Conservation (phyloP, 2,329 filamentous ascomycete species). For the Botrytis sinoallii region DNA sequence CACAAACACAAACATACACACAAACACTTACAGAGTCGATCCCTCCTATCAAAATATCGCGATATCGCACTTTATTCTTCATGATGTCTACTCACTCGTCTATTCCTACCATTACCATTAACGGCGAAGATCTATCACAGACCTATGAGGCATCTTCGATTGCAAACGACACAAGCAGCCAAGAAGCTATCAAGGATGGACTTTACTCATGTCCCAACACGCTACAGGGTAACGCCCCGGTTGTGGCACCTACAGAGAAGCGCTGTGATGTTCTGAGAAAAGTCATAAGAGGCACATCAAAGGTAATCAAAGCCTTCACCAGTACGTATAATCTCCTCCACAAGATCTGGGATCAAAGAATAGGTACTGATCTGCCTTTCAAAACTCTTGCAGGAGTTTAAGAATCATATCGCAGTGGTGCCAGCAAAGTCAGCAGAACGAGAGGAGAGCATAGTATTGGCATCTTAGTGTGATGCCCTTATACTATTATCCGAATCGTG, state of each 20-base stretch:
- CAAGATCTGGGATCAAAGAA: too few species aligned
- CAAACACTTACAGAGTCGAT: too few species aligned
- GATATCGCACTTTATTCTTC: background rate
- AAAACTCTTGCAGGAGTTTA: background rate
- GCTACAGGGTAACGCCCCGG: background rate
- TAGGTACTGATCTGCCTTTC: too few species aligned
- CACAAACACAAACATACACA: too few species aligned
- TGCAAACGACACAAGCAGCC: too few species aligned
- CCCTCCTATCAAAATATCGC: too few species aligned
- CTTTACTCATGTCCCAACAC: too few species aligned
- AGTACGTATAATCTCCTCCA: background rate
- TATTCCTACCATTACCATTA: background rate
- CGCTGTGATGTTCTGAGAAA: background rate
- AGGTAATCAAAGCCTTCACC: background rate
- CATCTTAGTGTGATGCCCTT: background rate
- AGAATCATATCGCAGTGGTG: background rate
- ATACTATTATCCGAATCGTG: background rate
- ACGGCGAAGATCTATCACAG: too few species aligned
- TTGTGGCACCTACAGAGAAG: background rate
- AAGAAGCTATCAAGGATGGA: background rate
- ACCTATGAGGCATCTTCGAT: background rate
- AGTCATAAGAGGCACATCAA: background rate
- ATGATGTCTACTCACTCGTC: background rate
- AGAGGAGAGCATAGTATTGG: background rate
- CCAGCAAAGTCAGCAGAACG: background rate